Conservation (phyloP, 306 rosid species). For the Malus sylvestris region DNA sequence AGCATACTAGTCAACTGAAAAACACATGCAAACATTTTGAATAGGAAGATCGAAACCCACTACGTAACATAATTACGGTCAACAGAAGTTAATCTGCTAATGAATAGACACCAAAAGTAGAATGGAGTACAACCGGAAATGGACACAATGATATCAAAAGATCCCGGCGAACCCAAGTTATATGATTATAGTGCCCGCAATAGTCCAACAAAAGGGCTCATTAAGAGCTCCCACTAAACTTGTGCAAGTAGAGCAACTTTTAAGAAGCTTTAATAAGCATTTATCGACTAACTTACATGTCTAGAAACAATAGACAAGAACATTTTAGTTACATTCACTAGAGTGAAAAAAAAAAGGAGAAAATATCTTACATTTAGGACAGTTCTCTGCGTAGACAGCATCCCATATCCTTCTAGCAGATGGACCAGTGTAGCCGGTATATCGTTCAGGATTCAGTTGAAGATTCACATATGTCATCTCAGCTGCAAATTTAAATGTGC, state of each 20-base stretch:
- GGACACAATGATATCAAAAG: background rate
- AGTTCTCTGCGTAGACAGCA: slow-evolving; percentile 84
- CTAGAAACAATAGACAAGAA: background rate
- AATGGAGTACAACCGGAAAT: background rate
- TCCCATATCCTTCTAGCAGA: slow-evolving; percentile 98
- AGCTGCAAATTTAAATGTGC: slow-evolving; percentile 35
- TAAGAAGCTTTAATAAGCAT: background rate
- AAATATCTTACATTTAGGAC: slow-evolving; percentile 74
- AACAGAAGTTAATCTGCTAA: background rate
- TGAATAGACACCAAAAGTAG: background rate
- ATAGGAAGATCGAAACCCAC: background rate
- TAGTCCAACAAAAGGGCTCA: background rate
- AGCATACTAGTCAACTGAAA: background rate
- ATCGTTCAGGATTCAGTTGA: slow-evolving; percentile 88
- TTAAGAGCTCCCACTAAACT: background rate
- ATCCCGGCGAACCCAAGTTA: background rate
- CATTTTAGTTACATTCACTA: background rate
- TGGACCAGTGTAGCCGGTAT: slow-evolving; percentile 86
- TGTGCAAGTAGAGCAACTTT: background rate
- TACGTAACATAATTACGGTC: background rate
- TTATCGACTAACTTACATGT: background rate
- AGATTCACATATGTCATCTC: slow-evolving; percentile 97
- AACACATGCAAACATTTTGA: background rate
- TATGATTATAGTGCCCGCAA: background rate
- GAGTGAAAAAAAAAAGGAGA: background rate